Base-by-base conservation (phyloP, 2,329 filamentous ascomycete species). In the Apiospora rasikravindrae region DNA sequence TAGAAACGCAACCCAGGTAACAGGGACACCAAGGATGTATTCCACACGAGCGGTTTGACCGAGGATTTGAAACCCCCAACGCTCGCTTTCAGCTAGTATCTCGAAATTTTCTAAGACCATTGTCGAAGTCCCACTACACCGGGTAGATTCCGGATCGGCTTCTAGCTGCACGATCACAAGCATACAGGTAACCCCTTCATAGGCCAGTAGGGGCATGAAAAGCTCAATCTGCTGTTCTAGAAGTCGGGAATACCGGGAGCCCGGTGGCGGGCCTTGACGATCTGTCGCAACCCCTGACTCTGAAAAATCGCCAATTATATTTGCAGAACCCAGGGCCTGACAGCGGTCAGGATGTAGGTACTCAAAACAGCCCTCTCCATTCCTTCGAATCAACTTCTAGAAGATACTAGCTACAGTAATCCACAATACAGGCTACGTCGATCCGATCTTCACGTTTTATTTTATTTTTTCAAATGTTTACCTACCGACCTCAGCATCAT, bases 321-420 rank as follows among this genome's bases (percentile, higher is more conserved):
- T n/a, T 40, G 57, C 57, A 64, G 57, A 64, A 64, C 8, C 10
- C 19, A 64, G 33, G n/a, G 13, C 33, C 19, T 64, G 57, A 64
- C 57, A 64, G 57, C 33, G 57, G 57, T 64, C 33, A 64, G 14
- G 33, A 64, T 64, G 29, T 40, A 40, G 57, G 57, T 64, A 40
- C 33, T 40, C 57, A 40, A n/a, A 64, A 8, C 10, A n/a, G 3
- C 33, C 19, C 4, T 64, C 33, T 14, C 57, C 29, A 40, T 37
- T n/a, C 22, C 22, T 64, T 64, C 57, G 57, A 64, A 40, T 40
- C 57, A 40, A 6, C 19, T 64, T 64, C 57, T 64, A 40, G 57
- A 64, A 64, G 19, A 22, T 64, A 22, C 33, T 40, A 61, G 53
- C 26, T 61, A n/a, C 53, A 22, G 22, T 16, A n/a, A n/a, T 2